Evolutionary conservation across 164 flowering plant genomes (phyloP).

Genomic region (Vitis rotundifolia): DNA sequence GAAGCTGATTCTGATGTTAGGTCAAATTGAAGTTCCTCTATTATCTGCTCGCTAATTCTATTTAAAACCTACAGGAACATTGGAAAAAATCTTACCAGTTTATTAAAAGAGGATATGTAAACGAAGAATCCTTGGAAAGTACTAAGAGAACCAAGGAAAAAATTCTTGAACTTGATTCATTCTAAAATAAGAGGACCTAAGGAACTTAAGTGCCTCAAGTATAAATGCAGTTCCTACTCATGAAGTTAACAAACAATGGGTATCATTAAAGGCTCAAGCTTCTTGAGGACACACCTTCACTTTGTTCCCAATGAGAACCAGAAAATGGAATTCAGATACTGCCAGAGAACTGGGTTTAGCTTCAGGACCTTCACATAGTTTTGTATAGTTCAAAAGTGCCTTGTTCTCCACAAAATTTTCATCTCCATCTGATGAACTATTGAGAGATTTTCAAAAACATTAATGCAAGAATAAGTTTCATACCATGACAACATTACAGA

Average conservation of each 20-base stretch:
- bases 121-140: neutral
- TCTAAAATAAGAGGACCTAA: neutral
- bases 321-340: conserved; percentile 89
- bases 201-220: neutral
- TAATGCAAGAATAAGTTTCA: conserved; percentile 2
- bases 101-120: neutral
- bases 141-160: neutral
- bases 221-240: neutral
- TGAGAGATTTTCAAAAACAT: conserved; percentile 9
- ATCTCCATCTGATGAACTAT: conserved; percentile 85
- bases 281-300: conserved; percentile 68
- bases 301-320: conserved; percentile 88
- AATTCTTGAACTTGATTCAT: too few relatives aligned
- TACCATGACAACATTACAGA: neutral
- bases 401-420: conserved; percentile 99
- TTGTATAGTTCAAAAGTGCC: conserved; percentile 84
- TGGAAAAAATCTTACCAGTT: neutral
- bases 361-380: conserved; percentile 70
- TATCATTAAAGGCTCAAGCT: neutral
- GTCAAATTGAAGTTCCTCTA: conserved; percentile 94
- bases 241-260: neutral
- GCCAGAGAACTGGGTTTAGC: conserved; percentile 87
- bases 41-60: conserved; percentile 84
- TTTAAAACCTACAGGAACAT: conserved; percentile 70
- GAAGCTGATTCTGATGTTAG: conserved; percentile 73